Evolutionary conservation across 192 early-diverging fungal genomes (phyloP), one percentile per base, ranked within the genome.

Genomic region (Coemansia sp.): DNA sequence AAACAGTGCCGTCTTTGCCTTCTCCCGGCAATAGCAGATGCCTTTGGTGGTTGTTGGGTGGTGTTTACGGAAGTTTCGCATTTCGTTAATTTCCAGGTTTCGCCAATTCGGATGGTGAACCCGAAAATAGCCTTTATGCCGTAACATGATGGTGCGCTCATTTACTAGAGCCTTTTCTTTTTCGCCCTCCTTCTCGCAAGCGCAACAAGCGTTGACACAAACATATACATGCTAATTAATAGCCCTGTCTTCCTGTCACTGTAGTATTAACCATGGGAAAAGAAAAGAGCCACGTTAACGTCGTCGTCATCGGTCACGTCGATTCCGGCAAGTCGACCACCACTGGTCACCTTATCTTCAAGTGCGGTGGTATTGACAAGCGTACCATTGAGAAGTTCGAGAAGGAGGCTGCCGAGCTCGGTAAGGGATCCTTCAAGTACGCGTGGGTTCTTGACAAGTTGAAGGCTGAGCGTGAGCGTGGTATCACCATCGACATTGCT

Each of bases 311-410:
- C 86, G 95, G 96, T 78, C 95, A 98, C 95, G 96, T 98, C 91
- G 96, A 97, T 90, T 98, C 95, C 83, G 96, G 97, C 87, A 99
- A 99, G 91, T 99, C 96, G 83, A 99, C 97, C 90, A 98, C 96
- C 83, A 98, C 96, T 75, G 97, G 97, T 87, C 97, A 96, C 88
- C 90, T 99, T 87, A 94, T 99, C 89, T 98, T 96, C 92, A 95
- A 98, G 89, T 94, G 93, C 90, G 98, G 95, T 89, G 95, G 95
- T 94, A 97, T 98, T 85, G 92, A 94, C 88, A 94, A 97, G 92
- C 94, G 95, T 95, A 95, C 94, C 89, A 98, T 98, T 66, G 95
- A 98, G 87, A 96, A 96, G 94, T 95, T 98, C 90, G 92, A 95
- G 88, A 95, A 98, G 92, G 96, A 99, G 87, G 93, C 98, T 65